Evolutionary conservation across 1,284 basidiomycete genomes (phyloP).

Genomic region (Tylopilus orsonianus): DNA sequence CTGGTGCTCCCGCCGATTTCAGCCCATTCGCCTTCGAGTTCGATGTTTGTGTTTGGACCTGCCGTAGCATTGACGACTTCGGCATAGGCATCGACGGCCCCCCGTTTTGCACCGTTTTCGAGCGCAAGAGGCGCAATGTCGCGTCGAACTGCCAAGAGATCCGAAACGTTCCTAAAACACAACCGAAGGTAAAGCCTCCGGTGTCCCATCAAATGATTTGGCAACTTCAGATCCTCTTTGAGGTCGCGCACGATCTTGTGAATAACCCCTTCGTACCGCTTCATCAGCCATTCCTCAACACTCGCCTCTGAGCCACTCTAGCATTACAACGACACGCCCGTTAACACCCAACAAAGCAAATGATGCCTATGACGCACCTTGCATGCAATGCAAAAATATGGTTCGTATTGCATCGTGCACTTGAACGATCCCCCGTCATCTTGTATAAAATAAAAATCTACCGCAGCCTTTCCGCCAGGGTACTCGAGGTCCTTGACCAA

Average conservation of each 20-base stretch:
- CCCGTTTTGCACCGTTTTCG: slow-evolving; percentile 90
- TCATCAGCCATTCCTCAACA: slow-evolving; percentile 95
- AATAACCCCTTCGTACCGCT: slow-evolving; percentile 89
- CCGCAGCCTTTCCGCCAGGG: slow-evolving; percentile 81
- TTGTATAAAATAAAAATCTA: slow-evolving; percentile 98
- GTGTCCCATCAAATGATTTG: slow-evolving; percentile 95
- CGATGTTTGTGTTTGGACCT: slow-evolving; percentile 54
- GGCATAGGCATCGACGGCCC: slow-evolving; percentile 96
- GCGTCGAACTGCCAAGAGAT: slow-evolving; percentile 84
- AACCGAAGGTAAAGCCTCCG: slow-evolving; percentile 87
- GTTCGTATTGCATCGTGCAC: slow-evolving; percentile 88
- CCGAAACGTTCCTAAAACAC: slow-evolving; percentile 90
- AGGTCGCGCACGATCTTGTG: slow-evolving; percentile 75
- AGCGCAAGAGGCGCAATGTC: slow-evolving; percentile 90
- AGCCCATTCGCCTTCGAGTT: slow-evolving; percentile 68
- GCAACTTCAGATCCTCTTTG: slow-evolving; percentile 94
- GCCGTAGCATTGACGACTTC: slow-evolving; percentile 89
- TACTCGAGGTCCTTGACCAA: slow-evolving; percentile 82
- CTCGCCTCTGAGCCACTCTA: slow-evolving; percentile 85
- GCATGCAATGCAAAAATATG: slow-evolving; percentile 93
- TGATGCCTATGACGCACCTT: slow-evolving; percentile 51
- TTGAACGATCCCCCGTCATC: slow-evolving; percentile 98
- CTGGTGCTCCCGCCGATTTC: slow-evolving; percentile 45
- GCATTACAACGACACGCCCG: background rate
- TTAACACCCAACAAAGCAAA: slow-evolving; percentile 3